Conservation (phyloP, 345 rosid species). For the Populus davidiana region DNA sequence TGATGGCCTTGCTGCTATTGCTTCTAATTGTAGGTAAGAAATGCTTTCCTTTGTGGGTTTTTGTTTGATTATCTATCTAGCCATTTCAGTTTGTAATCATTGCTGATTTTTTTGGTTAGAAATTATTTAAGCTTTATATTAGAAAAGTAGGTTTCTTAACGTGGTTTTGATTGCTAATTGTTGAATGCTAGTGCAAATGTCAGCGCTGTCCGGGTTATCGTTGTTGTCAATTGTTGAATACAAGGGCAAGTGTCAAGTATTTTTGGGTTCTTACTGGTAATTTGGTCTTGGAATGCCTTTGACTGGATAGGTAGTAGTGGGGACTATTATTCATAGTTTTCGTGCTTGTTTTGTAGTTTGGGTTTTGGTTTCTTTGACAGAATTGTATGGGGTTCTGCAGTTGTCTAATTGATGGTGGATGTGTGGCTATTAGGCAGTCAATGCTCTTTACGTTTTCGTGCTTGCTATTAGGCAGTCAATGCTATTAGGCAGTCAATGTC, state of each 20-base stretch:
- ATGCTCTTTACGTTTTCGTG: too few relatives aligned
- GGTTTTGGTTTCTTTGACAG: background rate
- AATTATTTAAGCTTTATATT: background rate
- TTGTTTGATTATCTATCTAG: background rate
- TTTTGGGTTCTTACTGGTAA: background rate
- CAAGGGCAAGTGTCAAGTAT: background rate
- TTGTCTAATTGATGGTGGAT: background rate
- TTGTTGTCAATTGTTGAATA: background rate
- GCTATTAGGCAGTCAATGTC: background rate
- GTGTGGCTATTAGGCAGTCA: background rate
- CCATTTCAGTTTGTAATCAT: background rate
- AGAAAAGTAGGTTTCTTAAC: background rate
- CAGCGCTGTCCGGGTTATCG: background rate
- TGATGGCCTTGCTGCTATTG: constrained; percentile 84
- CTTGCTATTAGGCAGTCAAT: background rate
- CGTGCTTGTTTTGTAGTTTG: background rate
- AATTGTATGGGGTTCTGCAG: background rate
- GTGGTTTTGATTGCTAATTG: background rate
- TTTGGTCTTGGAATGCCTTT: background rate
- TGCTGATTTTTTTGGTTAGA: background rate
- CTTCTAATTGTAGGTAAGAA: constrained; percentile 83
- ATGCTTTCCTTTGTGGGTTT: background rate
- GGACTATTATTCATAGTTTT: background rate
- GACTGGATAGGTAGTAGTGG: background rate
- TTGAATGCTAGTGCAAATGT: background rate